Evolutionary conservation across 1,139 yeast genomes (phyloP), one percentile per base, ranked within the genome.

Genomic region (Saccharomyces hybrid): DNA sequence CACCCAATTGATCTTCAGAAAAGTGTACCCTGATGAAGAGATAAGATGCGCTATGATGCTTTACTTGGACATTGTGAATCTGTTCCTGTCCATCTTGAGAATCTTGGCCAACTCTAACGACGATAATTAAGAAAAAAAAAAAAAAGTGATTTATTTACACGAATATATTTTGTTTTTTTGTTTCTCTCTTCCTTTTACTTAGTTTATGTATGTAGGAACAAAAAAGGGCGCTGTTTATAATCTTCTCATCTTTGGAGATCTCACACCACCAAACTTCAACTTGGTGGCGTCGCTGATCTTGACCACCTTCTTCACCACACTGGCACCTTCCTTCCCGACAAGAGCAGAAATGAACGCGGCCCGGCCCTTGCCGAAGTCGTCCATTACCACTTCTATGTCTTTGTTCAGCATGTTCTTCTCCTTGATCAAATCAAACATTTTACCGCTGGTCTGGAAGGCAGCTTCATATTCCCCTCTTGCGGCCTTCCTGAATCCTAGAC

Each of bases 381-480:
- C 83, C 65, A 90, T 75, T 14, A 88, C 81, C 54, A 93, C 71
- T 69, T 91, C 97, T 26, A 85, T 72, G 60, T 82, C 79, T 61
- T 80, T 81, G 60, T 76, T 77, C 53, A 83, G 71, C 57, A 78
- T 73, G 48, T 78, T 79, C 59, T 77, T 76, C 60, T 82, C 84
- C 64, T 83, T 82, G 65, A 91, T 87, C 58, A 79, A 71, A 59
- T 84, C 79, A 71, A 91, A 89, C 75, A 88, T 77, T 60, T 81
- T 80, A 7, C 90, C 75, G 25, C 90, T 76, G 11, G 93, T 87
- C 68, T 90, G 96, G 76, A 86, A 90, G 13, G 86, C 88, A 1
- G 96, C 97, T 72, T 91, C 98, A 67, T 88, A 88, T 70, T 90
- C 96, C 53, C 95, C 88, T 72, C 96, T 80, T 56, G 85, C 87